Evolutionary conservation across 108 stramenopile species (phyloP).

Genomic region (Cyclotella atomus): DNA sequence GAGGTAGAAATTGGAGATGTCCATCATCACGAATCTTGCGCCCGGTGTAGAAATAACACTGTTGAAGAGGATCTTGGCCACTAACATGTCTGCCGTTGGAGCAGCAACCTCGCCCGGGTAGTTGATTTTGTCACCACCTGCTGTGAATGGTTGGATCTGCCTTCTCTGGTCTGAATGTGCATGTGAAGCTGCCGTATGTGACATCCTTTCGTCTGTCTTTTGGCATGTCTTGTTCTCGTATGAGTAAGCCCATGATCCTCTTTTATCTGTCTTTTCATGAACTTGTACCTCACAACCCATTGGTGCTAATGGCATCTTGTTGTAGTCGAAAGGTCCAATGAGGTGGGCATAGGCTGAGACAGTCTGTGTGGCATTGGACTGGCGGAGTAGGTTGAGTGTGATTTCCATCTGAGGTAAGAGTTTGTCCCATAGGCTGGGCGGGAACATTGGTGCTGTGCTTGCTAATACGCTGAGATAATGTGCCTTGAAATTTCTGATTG

Average conservation of each 20-base stretch:
- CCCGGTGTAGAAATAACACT: constrained; percentile 44
- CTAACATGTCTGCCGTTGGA: constrained; percentile 42
- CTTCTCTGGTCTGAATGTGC: constrained; percentile 40
- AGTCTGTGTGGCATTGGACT: constrained; percentile 49
- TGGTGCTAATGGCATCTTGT: constrained; percentile 56
- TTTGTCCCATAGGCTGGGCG: constrained; percentile 41
- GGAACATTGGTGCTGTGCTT: constrained; percentile 39
- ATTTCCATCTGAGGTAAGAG: constrained; percentile 49
- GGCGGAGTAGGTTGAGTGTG: constrained; percentile 43
- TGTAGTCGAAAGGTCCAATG: constrained; percentile 44
- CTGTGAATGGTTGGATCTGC: constrained; percentile 42
- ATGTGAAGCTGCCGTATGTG: constrained; percentile 36
- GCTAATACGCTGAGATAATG: constrained; percentile 54
- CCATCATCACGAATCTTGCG: constrained; percentile 45
- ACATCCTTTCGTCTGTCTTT: constrained; percentile 15
- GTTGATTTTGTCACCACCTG: constrained; percentile 49
- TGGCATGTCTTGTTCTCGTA: constrained; percentile 10
- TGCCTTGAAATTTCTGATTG: constrained; percentile 58
- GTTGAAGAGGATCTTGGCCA: constrained; percentile 57
- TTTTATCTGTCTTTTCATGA: constrained; percentile 27
- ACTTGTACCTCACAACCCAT: constrained; percentile 41
- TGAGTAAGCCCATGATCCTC: constrained; percentile 39
- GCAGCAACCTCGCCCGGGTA: constrained; percentile 42
- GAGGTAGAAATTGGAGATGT: constrained; percentile 55
- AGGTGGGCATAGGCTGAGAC: constrained; percentile 26